phyloP scores from a whole-genome alignment of 2,329 filamentous ascomycete species.

The Aspergillus oerlinghausenensis region DNA sequence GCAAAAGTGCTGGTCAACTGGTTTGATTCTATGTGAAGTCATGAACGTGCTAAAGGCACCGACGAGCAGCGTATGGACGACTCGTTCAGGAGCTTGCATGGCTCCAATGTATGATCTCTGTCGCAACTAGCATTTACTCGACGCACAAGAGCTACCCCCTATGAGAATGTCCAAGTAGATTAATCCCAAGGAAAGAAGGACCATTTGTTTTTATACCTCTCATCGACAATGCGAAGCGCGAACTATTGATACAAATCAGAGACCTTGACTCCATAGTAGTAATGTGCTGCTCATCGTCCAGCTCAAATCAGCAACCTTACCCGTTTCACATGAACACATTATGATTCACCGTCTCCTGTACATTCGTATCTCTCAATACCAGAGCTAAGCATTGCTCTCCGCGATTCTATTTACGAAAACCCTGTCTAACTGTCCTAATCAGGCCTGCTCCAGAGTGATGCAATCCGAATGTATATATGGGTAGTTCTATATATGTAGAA shows the following conservation, averaged over 20 bases:
- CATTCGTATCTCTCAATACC: neutral
- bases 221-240: constrained; percentile 61
- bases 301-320: no score
- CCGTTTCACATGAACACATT: neutral
- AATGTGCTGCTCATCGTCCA: constrained; percentile 34
- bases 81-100: neutral
- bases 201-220: constrained; percentile 55
- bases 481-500: neutral
- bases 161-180: no score
- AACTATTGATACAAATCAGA: constrained; percentile 74
- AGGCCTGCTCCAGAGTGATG: no score
- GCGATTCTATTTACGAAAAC: neutral
- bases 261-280: constrained; percentile 74
- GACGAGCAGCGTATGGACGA: neutral
- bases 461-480: neutral
- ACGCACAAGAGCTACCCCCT: no score
- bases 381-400: no score
- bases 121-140: no score
- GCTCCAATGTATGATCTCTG: no score
- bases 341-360: no score
- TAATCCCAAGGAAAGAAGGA: constrained; percentile 37
- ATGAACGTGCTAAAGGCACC: no score
- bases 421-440: neutral
- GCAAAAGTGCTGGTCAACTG: no score
- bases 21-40: no score